phyloP scores from a whole-genome alignment of 177 flowering plant species.

The Vitis hybrid region DNA sequence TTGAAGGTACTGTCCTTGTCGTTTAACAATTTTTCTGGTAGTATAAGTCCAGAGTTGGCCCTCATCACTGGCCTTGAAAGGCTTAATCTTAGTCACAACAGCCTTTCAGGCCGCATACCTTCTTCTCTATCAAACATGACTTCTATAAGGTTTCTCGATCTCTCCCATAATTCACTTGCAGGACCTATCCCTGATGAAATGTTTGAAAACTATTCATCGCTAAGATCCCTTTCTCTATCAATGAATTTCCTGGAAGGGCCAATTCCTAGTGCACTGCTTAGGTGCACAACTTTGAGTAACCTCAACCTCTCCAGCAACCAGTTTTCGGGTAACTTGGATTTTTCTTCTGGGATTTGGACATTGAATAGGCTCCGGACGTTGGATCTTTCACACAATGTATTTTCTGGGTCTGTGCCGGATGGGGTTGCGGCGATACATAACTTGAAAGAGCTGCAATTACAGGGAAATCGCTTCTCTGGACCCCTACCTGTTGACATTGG shows the following conservation, averaged over 20 bases:
- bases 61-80: constrained; percentile 33
- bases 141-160: constrained; percentile 53
- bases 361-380: constrained; percentile 54
- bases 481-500: constrained; percentile 70
- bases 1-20: constrained; percentile 66
- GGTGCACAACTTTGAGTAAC: constrained; percentile 45
- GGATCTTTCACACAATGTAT: constrained; percentile 69
- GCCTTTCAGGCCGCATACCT: constrained; percentile 63
- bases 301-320: constrained; percentile 72
- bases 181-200: constrained; percentile 66
- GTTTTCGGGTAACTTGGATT: constrained; percentile 61
- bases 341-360: constrained; percentile 50
- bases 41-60: constrained; percentile 38
- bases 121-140: constrained; percentile 22
- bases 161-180: constrained; percentile 59
- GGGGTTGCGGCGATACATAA: constrained; percentile 58
- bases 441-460: constrained; percentile 62
- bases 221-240: constrained; percentile 55
- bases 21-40: constrained; percentile 66
- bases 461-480: constrained; percentile 70
- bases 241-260: constrained; percentile 67
- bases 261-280: constrained; percentile 43
- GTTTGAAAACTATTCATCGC: constrained; percentile 45
- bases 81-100: constrained; percentile 66
- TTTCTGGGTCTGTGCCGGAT: constrained; percentile 64